Percentiles rank a stretch among this genome's conserved stretches.
These are phyloP conservation scores for Neonectria punicea DNA, from an alignment of 2,329 filamentous ascomycete species.

Conservation along the genomic window DNA sequence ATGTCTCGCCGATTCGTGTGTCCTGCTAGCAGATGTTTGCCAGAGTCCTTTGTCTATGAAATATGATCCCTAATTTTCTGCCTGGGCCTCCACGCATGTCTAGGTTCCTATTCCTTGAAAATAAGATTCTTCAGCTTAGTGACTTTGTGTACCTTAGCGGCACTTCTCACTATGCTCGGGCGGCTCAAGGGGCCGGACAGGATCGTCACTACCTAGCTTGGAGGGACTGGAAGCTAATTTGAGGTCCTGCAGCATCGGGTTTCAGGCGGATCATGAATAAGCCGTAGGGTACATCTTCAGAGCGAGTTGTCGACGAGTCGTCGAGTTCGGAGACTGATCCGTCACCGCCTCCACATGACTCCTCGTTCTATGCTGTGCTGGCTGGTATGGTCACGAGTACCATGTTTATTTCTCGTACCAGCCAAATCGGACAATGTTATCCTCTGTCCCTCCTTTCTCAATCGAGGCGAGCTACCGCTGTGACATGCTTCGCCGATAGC, in stretches of 20 bases:
- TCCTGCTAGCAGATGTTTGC: too few relatives aligned
- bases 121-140: neutral
- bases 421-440: too few relatives aligned
- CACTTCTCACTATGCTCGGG: neutral
- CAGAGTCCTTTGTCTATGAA: too few relatives aligned
- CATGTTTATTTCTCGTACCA: too few relatives aligned
- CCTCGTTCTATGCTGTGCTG: neutral
- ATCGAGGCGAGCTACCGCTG: too few relatives aligned
- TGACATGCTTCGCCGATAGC: too few relatives aligned
- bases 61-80: too few relatives aligned
- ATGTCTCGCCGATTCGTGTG: too few relatives aligned
- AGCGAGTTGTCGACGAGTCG: neutral
- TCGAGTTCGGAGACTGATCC: neutral
- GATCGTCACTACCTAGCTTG: neutral
- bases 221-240: neutral
- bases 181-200: neutral
- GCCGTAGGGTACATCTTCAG: neutral
- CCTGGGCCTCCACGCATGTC: neutral
- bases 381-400: neutral
- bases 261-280: neutral
- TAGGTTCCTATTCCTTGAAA: neutral
- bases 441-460: too few relatives aligned
- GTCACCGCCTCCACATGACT: neutral
- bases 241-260: neutral
- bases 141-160: neutral